Evolutionary conservation across 495 filamentous ascomycete species (phyloP).

Genomic region (Niebla homalea): DNA sequence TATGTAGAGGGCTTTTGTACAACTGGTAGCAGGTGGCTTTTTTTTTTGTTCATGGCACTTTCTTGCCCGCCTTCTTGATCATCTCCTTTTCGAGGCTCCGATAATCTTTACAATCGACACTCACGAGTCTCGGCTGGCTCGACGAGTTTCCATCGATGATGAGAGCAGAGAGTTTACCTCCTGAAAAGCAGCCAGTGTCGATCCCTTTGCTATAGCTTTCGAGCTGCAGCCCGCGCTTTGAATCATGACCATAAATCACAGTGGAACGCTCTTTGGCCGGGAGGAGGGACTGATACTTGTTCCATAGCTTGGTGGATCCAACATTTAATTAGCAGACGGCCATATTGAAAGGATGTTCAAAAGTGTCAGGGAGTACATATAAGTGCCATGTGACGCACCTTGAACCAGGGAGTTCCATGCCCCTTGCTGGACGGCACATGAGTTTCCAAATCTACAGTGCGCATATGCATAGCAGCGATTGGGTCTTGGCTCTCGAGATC

Average conservation of each 20-base stretch:
- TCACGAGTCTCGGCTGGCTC: slow-evolving; percentile 5
- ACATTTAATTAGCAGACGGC: no score
- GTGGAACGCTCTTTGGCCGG: slow-evolving; percentile 24
- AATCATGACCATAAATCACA: slow-evolving; percentile 80
- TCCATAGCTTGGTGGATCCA: slow-evolving; percentile 33
- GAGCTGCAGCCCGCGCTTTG: slow-evolving; percentile 53
- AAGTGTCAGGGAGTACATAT: neutral
- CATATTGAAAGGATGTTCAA: neutral
- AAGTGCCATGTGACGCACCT: slow-evolving; percentile 31
- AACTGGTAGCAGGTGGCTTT: neutral
- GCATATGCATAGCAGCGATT: slow-evolving; percentile 80
- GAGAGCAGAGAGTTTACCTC: slow-evolving; percentile 61
- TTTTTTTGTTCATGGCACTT: neutral
- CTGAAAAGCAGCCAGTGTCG: slow-evolving; percentile 68
- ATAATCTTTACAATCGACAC: slow-evolving; percentile 17
- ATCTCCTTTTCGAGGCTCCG: slow-evolving; percentile 1
- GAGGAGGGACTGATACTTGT: slow-evolving; percentile 37
- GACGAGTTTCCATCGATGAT: slow-evolving; percentile 36
- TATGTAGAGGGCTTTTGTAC: neutral
- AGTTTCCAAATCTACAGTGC: slow-evolving; percentile 52
- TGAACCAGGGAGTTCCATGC: slow-evolving; percentile 53
- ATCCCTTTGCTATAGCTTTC: slow-evolving; percentile 66
- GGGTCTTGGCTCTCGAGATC: slow-evolving; percentile 63
- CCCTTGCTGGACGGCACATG: slow-evolving; percentile 44
- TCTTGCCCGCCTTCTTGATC: neutral